phyloP scores from a whole-genome alignment of 2,329 filamentous ascomycete species.

The Sclerotinia minor region DNA sequence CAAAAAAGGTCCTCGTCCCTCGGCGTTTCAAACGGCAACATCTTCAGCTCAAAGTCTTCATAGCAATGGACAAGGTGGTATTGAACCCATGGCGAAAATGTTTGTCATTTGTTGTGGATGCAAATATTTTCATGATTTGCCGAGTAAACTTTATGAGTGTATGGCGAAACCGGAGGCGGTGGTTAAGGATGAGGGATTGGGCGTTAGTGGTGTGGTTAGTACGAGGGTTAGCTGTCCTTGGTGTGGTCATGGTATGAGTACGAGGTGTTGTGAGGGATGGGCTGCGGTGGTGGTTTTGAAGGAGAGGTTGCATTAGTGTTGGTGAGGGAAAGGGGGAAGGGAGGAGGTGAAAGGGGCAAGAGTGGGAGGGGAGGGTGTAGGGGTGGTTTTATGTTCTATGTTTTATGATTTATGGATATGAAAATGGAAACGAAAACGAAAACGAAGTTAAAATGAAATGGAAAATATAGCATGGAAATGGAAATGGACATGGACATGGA shows the following conservation, averaged over 20 bases:
- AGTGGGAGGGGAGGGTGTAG: no score
- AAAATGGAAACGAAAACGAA: background rate
- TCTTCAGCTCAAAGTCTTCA: constrained; percentile 14
- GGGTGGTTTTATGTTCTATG: background rate
- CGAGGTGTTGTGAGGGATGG: constrained; percentile 67
- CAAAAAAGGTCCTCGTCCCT: constrained; percentile 6
- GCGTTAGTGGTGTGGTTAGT: constrained; percentile 57
- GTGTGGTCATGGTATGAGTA: constrained; percentile 71
- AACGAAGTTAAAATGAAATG: no score
- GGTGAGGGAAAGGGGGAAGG: background rate
- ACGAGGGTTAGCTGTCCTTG: constrained; percentile 69
- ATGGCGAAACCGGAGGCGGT: constrained; percentile 61
- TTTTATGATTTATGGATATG: constrained; percentile 6
- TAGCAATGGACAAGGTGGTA: constrained; percentile 11
- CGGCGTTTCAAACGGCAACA: background rate
- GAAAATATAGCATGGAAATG: background rate
- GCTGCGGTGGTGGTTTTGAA: constrained; percentile 65
- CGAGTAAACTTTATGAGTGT: constrained; percentile 62
- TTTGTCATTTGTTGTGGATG: constrained; percentile 66
- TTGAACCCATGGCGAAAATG: constrained; percentile 55
- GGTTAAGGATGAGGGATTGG: constrained; percentile 52
- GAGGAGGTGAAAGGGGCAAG: no score
- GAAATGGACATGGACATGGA: background rate
- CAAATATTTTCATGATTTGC: constrained; percentile 66
- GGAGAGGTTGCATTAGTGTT: constrained; percentile 55